Percentiles rank a stretch among this genome's conserved stretches.
These are phyloP conservation scores for Fusarium pseudocircinatum DNA, from an alignment of 2,329 filamentous ascomycete species.

Conservation along the genomic window DNA sequence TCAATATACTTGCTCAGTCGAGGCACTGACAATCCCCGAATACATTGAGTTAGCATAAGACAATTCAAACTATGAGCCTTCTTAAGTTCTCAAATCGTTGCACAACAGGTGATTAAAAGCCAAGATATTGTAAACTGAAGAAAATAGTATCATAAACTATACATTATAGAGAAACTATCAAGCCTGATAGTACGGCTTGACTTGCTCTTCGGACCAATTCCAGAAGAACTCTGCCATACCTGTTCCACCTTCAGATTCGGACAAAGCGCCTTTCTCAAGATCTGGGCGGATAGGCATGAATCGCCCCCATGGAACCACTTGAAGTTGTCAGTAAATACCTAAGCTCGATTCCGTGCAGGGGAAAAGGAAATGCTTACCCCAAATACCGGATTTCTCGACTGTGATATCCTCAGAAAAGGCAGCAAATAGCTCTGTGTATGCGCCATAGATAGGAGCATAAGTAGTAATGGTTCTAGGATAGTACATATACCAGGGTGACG, in stretches of 20 bases:
- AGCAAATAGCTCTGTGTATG: constrained; percentile 60
- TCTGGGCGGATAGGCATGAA: constrained; percentile 48
- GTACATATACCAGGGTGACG: constrained; percentile 37
- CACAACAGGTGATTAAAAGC: background rate
- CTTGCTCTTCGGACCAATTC: constrained; percentile 54
- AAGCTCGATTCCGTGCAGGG: background rate
- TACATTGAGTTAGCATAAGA: background rate
- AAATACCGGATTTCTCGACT: constrained; percentile 48
- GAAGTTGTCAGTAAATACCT: background rate
- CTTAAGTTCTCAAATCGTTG: no score
- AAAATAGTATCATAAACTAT: background rate
- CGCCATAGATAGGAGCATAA: constrained; percentile 50
- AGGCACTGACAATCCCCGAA: background rate
- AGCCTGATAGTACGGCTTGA: constrained; percentile 38
- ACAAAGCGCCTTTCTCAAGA: constrained; percentile 45
- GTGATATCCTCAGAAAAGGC: constrained; percentile 55
- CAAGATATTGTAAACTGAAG: background rate
- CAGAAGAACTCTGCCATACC: constrained; percentile 52
- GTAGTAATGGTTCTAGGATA: constrained; percentile 26
- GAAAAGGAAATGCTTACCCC: constrained; percentile 32
- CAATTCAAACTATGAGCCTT: background rate
- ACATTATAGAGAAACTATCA: background rate
- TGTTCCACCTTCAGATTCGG: constrained; percentile 50
- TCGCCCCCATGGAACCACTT: constrained; percentile 49
- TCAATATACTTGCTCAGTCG: background rate